Evolutionary conservation across 768 basidiomycete genomes (phyloP).

Genomic region (Candolleomyces aberdarensis): DNA sequence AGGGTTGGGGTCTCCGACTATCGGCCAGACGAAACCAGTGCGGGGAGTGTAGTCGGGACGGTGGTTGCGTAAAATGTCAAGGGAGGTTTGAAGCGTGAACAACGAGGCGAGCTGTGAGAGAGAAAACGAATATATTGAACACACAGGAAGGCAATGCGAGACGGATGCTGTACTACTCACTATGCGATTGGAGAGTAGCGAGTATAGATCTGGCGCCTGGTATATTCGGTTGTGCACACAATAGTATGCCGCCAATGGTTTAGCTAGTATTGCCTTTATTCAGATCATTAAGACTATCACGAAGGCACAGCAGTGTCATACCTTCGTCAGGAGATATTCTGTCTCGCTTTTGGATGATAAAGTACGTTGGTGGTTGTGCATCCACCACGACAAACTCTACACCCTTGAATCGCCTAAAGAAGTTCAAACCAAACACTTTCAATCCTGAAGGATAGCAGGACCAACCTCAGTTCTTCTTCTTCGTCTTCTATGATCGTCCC

Average conservation of each 20-base stretch:
- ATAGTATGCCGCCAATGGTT: conserved; percentile 80
- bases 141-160: not conserved
- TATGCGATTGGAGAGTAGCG: conserved; percentile 78
- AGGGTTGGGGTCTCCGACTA: conserved; percentile 26
- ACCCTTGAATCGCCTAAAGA: conserved; percentile 74
- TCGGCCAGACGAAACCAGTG: conserved; percentile 83
- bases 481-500: conserved; percentile 76
- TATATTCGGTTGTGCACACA: conserved; percentile 89
- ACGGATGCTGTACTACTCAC: conserved; percentile 35
- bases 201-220: conserved; percentile 82
- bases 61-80: conserved; percentile 69
- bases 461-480: conserved; percentile 81
- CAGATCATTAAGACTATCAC: conserved; percentile 7
- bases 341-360: conserved; percentile 88
- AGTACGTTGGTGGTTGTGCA: conserved; percentile 74
- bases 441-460: conserved; percentile 3
- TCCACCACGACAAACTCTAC: conserved; percentile 86
- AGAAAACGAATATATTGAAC: conserved; percentile 5
- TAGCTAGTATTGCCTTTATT: conserved; percentile 42
- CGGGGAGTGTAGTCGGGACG: conserved; percentile 83
- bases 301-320: conserved; percentile 27
- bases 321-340: conserved; percentile 82
- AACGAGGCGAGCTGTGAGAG: conserved; percentile 59
- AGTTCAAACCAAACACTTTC: no score
- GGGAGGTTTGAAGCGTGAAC: conserved; percentile 69